phyloP scores from a whole-genome alignment of 306 rosid genomes.

The Leucaena leucocephala region DNA sequence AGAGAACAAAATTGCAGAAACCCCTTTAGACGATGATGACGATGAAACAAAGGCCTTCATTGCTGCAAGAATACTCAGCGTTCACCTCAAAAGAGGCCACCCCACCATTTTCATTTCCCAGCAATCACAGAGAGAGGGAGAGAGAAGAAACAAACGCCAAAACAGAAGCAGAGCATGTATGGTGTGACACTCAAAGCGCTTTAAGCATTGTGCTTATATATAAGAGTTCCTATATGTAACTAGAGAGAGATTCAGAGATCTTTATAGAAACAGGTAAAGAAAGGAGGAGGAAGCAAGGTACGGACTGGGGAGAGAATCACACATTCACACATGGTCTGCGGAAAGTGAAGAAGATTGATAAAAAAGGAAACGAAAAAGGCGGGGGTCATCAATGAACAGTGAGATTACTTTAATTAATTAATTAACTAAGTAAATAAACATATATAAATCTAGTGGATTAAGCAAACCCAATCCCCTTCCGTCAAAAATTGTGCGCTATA shows the following conservation, averaged over 20 bases:
- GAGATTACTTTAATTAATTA: neutral
- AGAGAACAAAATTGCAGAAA: conserved; percentile 37
- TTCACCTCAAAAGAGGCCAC: conserved; percentile 34
- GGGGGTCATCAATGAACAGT: conserved; percentile 43
- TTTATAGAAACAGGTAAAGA: conserved; percentile 29
- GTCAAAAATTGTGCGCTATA: neutral
- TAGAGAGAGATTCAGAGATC: conserved; percentile 27
- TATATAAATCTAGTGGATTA: conserved; percentile 31
- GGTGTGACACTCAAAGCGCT: conserved; percentile 25
- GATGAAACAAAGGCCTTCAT: conserved; percentile 48
- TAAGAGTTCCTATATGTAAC: conserved; percentile 6
- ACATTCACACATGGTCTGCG: conserved; percentile 54
- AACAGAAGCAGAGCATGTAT: conserved; percentile 6
- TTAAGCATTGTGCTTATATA: conserved; percentile 25
- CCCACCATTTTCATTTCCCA: conserved; percentile 45
- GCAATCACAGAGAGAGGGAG: neutral
- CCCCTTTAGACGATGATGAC: conserved; percentile 17
- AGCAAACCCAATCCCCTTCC: conserved; percentile 37
- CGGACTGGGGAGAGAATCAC: neutral
- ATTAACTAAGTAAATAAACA: neutral
- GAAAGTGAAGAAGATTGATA: conserved; percentile 41
- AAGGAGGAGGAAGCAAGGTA: conserved; percentile 14
- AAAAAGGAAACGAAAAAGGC: conserved; percentile 48
- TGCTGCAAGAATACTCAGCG: conserved; percentile 37
- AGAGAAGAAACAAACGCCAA: neutral